A percentile compares a stretch with the other conserved stretches of the same genome.
Evolutionary conservation across 306 rosid species (phyloP).

Genomic region (Cucumis melo): DNA sequence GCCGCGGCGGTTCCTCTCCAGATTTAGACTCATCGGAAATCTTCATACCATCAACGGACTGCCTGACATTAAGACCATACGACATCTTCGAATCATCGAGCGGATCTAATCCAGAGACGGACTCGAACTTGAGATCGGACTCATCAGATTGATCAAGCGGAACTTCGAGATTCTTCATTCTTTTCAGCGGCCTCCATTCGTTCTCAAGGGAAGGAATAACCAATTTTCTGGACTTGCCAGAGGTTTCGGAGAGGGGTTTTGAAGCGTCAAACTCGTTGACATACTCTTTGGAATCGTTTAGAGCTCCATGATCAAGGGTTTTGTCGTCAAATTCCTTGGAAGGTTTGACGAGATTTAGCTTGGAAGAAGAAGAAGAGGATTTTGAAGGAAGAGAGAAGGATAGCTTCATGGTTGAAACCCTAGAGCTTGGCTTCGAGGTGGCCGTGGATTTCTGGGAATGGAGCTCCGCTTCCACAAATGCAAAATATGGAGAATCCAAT

Average conservation of each 20-base stretch:
- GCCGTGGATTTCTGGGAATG: background rate
- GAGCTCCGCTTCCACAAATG: background rate
- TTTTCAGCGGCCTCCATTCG: slow-evolving; percentile 22
- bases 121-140: slow-evolving; percentile 25
- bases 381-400: slow-evolving; percentile 32
- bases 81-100: slow-evolving; percentile 26
- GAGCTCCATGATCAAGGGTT: background rate
- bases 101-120: slow-evolving; percentile 7
- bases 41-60: background rate
- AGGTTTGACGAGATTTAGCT: slow-evolving; percentile 17
- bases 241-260: slow-evolving; percentile 9
- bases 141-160: slow-evolving; percentile 15
- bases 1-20: background rate
- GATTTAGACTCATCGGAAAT: background rate
- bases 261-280: slow-evolving; percentile 24
- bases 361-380: slow-evolving; percentile 22
- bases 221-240: background rate
- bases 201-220: slow-evolving; percentile 21
- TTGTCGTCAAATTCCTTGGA: slow-evolving; percentile 1
- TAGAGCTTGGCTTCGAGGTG: background rate
- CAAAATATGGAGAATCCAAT: background rate
- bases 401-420: slow-evolving; percentile 16
- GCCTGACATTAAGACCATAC: slow-evolving; percentile 45
- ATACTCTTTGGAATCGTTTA: slow-evolving; percentile 3
- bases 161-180: slow-evolving; percentile 27